phyloP scores from a whole-genome alignment of 2,329 filamentous ascomycete species.

The Laburnicola sp. region DNA sequence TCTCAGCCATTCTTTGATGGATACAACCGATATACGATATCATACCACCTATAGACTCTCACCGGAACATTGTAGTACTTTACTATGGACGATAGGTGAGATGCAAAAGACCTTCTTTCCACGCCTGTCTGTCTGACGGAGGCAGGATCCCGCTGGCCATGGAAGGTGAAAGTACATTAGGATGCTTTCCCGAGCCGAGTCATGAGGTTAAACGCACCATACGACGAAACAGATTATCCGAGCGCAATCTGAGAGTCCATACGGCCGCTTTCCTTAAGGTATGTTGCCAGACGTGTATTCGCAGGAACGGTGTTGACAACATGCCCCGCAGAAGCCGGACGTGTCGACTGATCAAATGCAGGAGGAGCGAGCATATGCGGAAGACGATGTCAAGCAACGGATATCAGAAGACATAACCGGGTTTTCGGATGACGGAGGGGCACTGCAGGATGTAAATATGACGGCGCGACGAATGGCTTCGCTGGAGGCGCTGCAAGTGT shows the following conservation, averaged over 20 bases:
- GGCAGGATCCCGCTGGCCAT: background rate
- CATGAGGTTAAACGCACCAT: background rate
- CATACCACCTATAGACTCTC: too few species aligned
- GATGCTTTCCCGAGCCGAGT: background rate
- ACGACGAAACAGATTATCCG: conserved; percentile 23
- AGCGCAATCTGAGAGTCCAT: conserved; percentile 39
- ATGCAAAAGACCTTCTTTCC: too few species aligned
- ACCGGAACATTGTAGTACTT: too few species aligned
- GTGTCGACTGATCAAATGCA: conserved; percentile 14
- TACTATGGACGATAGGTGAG: too few species aligned
- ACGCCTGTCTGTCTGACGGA: background rate
- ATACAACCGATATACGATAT: background rate
- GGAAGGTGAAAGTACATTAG: background rate
- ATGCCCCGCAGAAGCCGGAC: conserved; percentile 12
- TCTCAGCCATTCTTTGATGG: background rate
- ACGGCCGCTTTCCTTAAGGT: conserved; percentile 31
- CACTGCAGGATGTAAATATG: conserved; percentile 21
- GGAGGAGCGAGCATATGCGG: conserved; percentile 20
- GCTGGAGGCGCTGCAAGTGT: conserved; percentile 37
- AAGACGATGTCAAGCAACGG: conserved; percentile 21
- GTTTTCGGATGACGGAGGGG: conserved; percentile 28
- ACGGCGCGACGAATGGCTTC: conserved; percentile 30
- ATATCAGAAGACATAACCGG: conserved; percentile 24
- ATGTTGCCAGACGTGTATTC: background rate
- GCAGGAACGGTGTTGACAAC: conserved; percentile 13